phyloP scores from a whole-genome alignment of 768 basidiomycete species.

The Rhizopogon vinicolor region DNA sequence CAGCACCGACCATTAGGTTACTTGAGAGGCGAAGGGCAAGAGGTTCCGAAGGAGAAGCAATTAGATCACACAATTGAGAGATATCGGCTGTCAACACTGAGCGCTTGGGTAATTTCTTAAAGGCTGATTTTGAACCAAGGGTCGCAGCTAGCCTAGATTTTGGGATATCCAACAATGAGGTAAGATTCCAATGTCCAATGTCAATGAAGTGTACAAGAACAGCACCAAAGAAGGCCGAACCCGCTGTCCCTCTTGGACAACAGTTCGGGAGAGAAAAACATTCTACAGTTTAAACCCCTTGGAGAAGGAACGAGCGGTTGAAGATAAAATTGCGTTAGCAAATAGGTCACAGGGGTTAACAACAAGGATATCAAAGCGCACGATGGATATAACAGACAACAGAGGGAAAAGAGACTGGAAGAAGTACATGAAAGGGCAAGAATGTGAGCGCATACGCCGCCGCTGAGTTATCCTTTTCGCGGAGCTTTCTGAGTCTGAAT shows the following conservation, averaged over 20 bases:
- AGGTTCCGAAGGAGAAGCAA: conserved; percentile 80
- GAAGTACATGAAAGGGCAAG: conserved; percentile 2
- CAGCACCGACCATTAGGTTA: conserved; percentile 86
- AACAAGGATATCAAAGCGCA: neutral
- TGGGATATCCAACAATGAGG: neutral
- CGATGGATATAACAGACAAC: neutral
- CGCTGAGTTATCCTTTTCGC: neutral
- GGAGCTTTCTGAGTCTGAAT: conserved; percentile 7
- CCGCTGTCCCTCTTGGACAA: conserved; percentile 80
- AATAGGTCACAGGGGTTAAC: conserved; percentile 1
- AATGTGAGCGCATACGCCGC: neutral
- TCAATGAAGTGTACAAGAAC: neutral
- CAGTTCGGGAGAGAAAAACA: conserved; percentile 88
- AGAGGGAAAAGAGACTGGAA: neutral
- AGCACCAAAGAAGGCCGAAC: conserved; percentile 83
- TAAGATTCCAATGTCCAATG: neutral
- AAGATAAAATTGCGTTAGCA: neutral
- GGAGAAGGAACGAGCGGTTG: neutral
- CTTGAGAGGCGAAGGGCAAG: conserved; percentile 84
- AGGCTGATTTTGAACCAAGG: conserved; percentile 80
- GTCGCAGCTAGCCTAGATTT: conserved; percentile 81
- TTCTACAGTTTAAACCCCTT: conserved; percentile 20
- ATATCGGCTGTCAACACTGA: conserved; percentile 87
- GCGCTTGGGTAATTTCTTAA: conserved; percentile 77
- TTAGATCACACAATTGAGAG: conserved; percentile 71